These are phyloP conservation scores for Geotrichum fermentans DNA, from an alignment of 1,139 yeast species.

Conservation along the genomic window DNA sequence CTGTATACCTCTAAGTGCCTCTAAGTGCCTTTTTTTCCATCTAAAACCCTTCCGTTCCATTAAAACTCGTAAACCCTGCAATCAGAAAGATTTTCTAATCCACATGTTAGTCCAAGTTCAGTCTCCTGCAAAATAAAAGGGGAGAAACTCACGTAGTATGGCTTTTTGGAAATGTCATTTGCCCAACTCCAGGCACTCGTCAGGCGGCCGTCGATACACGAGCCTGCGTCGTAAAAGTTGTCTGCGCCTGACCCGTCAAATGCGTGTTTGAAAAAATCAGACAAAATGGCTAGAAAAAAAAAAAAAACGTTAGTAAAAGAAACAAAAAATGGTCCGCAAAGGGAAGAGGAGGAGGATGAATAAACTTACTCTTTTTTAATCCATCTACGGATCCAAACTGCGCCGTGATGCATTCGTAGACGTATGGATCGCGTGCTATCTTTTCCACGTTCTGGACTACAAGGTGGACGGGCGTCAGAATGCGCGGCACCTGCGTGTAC, in stretches of 20 bases:
- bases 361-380: constrained; percentile 40
- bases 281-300: constrained; percentile 41
- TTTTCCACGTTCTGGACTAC: constrained; percentile 51
- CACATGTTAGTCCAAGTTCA: neutral
- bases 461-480: constrained; percentile 61
- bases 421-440: constrained; percentile 45
- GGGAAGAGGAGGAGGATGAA: neutral
- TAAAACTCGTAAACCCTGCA: constrained; percentile 72
- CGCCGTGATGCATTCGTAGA: constrained; percentile 47
- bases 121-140: constrained; percentile 13
- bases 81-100: constrained; percentile 49
- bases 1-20: too few species aligned
- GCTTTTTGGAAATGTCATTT: constrained; percentile 58
- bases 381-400: constrained; percentile 54
- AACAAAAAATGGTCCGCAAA: too few species aligned
- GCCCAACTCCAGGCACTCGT: constrained; percentile 81
- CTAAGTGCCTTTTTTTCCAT: too few species aligned
- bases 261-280: constrained; percentile 68
- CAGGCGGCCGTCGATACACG: constrained; percentile 72
- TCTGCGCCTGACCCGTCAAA: constrained; percentile 77
- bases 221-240: constrained; percentile 71
- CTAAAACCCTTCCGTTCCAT: constrained; percentile 56
- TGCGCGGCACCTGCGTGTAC: constrained; percentile 69
- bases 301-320: neutral
- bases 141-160: constrained; percentile 41